Evolutionary conservation across 768 basidiomycete species (phyloP).

Genomic region (Panaeolus cyanescens): DNA sequence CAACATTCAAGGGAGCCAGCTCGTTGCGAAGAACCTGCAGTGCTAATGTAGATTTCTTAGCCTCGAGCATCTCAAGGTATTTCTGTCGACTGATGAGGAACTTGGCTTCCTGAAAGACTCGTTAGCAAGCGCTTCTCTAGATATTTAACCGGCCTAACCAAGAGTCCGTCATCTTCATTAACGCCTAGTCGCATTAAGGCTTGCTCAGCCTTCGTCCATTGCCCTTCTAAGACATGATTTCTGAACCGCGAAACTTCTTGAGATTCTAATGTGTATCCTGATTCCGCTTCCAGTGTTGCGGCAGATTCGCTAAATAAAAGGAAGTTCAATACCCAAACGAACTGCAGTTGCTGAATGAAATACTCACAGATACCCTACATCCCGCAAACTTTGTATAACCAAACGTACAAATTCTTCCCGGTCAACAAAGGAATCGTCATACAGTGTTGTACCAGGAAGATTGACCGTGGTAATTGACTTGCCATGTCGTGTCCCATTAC

Average conservation of each 20-base stretch:
- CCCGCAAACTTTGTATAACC: slow-evolving; percentile 85
- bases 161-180: slow-evolving; percentile 63
- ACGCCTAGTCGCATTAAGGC: slow-evolving; percentile 72
- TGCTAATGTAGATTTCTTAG: slow-evolving; percentile 76
- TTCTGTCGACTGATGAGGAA: slow-evolving; percentile 95
- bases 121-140: slow-evolving; percentile 1
- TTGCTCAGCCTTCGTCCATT: slow-evolving; percentile 79
- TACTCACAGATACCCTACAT: slow-evolving; percentile 78
- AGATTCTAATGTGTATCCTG: slow-evolving; percentile 85
- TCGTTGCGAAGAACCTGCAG: slow-evolving; percentile 86
- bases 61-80: slow-evolving; percentile 91
- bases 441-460: slow-evolving; percentile 73
- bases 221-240: slow-evolving; percentile 74
- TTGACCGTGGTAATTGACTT: slow-evolving; percentile 61
- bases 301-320: slow-evolving; percentile 72
- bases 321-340: slow-evolving; percentile 6
- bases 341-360: slow-evolving; percentile 12
- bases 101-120: slow-evolving; percentile 63
- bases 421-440: slow-evolving; percentile 77
- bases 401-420: slow-evolving; percentile 91
- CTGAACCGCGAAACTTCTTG: slow-evolving; percentile 79
- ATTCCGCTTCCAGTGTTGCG: slow-evolving; percentile 87
- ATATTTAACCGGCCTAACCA: slow-evolving; percentile 46
- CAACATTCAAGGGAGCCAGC: slow-evolving; percentile 78
- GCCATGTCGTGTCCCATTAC: slow-evolving; percentile 56